Percentiles rank a stretch among this genome's conserved stretches.
Evolutionary conservation across 2,329 filamentous ascomycete species (phyloP).

Genomic region (Pyrenophora graminea): DNA sequence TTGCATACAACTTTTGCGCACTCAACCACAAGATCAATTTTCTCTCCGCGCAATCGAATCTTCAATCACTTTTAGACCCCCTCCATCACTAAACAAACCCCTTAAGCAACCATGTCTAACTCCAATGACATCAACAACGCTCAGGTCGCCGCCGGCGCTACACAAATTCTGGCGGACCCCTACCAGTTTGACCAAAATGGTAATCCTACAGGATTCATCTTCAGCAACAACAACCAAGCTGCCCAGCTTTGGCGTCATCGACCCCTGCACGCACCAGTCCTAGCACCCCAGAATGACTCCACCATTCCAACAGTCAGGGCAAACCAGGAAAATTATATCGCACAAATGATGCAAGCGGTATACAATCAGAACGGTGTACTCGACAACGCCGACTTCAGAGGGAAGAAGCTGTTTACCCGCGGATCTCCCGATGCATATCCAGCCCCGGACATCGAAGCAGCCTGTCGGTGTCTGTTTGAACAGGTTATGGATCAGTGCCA

Average conservation of each 20-base stretch:
- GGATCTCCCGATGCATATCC: neutral
- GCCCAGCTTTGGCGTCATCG: neutral
- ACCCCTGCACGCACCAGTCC: neutral
- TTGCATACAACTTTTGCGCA: too few relatives aligned
- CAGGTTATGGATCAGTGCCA: constrained; percentile 1
- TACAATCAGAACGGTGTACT: neutral
- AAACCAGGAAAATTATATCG: neutral
- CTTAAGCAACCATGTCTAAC: too few relatives aligned
- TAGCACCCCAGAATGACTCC: neutral
- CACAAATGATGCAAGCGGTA: constrained; percentile 8
- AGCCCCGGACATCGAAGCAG: constrained; percentile 1
- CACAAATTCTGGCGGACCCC: too few relatives aligned
- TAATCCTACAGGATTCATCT: too few relatives aligned
- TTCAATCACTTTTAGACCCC: too few relatives aligned
- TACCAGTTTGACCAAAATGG: too few relatives aligned
- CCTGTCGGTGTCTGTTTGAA: constrained; percentile 4
- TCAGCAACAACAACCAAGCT: neutral
- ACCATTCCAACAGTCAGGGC: constrained; percentile 5
- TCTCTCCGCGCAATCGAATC: too few relatives aligned
- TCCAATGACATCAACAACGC: too few relatives aligned
- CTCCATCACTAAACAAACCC: too few relatives aligned
- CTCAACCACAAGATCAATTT: too few relatives aligned
- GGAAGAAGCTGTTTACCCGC: neutral
- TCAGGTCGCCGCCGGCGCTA: too few relatives aligned
- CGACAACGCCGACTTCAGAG: neutral